Conservation (phyloP, 352 stramenopile species). For the Aphanomyces euteiches region DNA sequence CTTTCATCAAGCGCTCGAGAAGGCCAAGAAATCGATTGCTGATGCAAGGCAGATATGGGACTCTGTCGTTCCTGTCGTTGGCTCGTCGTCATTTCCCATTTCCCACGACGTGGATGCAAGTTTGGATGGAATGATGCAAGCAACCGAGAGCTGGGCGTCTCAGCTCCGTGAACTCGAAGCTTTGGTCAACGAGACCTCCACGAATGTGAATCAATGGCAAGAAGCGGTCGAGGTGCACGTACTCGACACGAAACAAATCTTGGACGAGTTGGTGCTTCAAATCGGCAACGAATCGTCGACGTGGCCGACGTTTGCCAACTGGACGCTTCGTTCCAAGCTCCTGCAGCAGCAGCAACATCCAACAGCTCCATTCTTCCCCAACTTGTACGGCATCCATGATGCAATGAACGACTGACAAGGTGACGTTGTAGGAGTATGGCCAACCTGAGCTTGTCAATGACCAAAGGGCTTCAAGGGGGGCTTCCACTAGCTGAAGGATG, state of each 20-base stretch:
- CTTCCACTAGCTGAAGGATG: background rate
- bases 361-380: background rate
- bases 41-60: background rate
- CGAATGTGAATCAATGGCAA: background rate
- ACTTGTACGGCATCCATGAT: background rate
- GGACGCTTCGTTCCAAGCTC: slow-evolving; percentile 1
- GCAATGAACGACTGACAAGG: background rate
- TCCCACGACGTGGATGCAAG: background rate
- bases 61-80: background rate
- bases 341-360: background rate
- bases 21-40: background rate
- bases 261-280: background rate
- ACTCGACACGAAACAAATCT: background rate
- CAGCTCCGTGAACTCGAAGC: background rate
- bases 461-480: background rate
- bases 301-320: background rate
- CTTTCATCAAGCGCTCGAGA: slow-evolving; percentile 1
- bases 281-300: background rate
- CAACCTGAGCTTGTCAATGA: background rate
- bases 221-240: background rate
- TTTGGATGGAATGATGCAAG: background rate
- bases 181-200: background rate
- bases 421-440: background rate
- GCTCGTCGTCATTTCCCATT: background rate
- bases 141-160: background rate